Conservation (phyloP, 139 green algal genomes). For the Haematococcus sp. region DNA sequence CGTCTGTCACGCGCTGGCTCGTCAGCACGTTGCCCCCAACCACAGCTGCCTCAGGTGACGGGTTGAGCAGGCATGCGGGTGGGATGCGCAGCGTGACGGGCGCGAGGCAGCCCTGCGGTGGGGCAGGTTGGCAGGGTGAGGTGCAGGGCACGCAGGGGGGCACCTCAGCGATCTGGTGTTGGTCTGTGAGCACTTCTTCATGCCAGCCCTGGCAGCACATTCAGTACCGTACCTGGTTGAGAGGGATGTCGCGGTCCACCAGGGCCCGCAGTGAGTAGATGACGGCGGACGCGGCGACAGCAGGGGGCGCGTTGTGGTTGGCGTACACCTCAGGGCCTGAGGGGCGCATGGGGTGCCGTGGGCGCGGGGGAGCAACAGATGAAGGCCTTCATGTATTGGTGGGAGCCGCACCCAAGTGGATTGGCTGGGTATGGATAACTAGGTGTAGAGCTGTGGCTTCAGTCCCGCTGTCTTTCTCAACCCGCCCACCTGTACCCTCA, state of each 20-base stretch:
- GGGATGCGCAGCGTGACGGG: conserved; percentile 75
- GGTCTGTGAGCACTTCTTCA: neutral
- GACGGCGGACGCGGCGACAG: conserved; percentile 88
- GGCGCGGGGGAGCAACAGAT: neutral
- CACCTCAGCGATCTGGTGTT: neutral
- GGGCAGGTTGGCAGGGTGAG: too few relatives aligned
- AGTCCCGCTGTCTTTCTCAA: too few relatives aligned
- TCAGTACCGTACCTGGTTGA: conserved; percentile 79
- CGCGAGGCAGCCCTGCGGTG: conserved; percentile 65
- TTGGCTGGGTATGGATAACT: too few relatives aligned
- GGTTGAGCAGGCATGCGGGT: conserved; percentile 57
- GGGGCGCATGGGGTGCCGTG: neutral
- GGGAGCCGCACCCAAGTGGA: neutral
- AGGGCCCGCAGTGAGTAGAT: conserved; percentile 94
- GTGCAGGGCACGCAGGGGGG: neutral
- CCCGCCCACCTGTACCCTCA: conserved; percentile 63
- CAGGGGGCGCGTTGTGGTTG: conserved; percentile 93
- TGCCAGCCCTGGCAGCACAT: neutral
- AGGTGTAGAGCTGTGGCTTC: too few relatives aligned
- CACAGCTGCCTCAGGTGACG: conserved; percentile 70
- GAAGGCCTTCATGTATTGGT: too few relatives aligned
- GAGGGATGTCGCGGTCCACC: conserved; percentile 86
- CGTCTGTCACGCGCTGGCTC: conserved; percentile 94
- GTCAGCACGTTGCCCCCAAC: conserved; percentile 98
- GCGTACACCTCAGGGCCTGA: conserved; percentile 83